Conservation (phyloP, 2,329 filamentous ascomycete species). For the Colletotrichum horii region DNA sequence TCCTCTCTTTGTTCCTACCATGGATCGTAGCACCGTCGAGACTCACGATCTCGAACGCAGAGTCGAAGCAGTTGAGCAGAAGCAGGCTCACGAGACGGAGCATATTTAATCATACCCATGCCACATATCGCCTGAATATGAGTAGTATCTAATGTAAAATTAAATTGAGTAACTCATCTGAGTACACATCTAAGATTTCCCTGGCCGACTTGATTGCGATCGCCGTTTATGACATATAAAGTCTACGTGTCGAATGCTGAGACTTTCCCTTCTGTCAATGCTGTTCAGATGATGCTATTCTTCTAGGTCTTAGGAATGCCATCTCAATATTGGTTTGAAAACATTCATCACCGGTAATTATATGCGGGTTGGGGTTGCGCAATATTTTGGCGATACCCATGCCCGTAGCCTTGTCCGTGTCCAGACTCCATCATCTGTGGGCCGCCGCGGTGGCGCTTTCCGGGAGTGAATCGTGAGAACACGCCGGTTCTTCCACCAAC, state of each 20-base stretch:
- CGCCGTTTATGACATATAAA: not conserved
- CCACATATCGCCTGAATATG: not conserved
- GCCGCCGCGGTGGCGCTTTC: not conserved
- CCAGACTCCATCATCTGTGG: constrained; percentile 17
- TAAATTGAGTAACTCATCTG: not conserved
- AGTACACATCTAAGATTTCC: not conserved
- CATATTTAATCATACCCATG: not conserved
- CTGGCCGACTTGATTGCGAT: not conserved
- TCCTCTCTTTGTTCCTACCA: constrained; percentile 64
- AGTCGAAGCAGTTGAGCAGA: constrained; percentile 61
- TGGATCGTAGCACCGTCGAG: constrained; percentile 49
- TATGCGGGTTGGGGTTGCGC: not conserved
- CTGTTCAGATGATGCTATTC: not conserved
- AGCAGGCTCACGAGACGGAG: constrained; percentile 34
- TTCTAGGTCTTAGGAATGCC: not conserved
- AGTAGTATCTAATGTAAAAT: not conserved
- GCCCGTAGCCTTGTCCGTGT: not conserved
- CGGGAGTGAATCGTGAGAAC: constrained; percentile 1
- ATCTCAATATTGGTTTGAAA: not conserved
- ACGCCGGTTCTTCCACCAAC: not conserved
- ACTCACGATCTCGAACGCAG: constrained; percentile 62
- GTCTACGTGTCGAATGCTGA: not conserved
- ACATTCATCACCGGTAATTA: not conserved
- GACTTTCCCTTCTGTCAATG: not conserved
- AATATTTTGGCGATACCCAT: not conserved